Evolutionary conservation across 306 rosid genomes (phyloP), one percentile per base, ranked within the genome.

Genomic region (Vachellia collinsii): DNA sequence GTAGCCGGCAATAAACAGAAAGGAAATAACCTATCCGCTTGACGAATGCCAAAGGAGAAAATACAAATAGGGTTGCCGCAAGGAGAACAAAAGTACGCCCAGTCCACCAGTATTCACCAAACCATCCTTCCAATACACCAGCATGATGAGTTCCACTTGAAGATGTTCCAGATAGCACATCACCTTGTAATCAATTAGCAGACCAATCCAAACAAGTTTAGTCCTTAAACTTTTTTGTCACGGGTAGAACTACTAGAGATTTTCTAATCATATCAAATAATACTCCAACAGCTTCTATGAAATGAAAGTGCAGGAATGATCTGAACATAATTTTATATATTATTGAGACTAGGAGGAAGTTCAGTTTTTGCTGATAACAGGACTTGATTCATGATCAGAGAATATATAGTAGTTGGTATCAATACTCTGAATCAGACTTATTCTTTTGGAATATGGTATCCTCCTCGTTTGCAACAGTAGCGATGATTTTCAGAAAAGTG

Each of bases 61-160:
- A 88, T n/a, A 91, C 85, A 8, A 85, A 58, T 75, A 91, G 19
- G 29, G 93, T 83, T 56, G 88, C 74, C 36, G 89, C 79, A 29
- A 91, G 84, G 69, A 89, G 89, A 77, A 91, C 82, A 38, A 89
- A 86, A 82, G 79, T 54, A 7, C 93, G 92, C 25, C 85, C 85
- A 23, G 84, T 91, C 93, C 90, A 89, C 92, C 92, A 89, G 23
- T 83, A 62, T 61, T 82, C 91, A 12, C 96, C 96, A 39, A 91
- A 88, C 96, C 96, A 91, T 44, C 96, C 96, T 88, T 91, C 92
- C 13, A 91, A 54, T 4, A 91, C 90, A 8, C 93, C 96, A 20
- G 85, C 67, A 80, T 91, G 96, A 70, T 89, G 92, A 86, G 16
- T 66, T 65, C 85, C 93, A 73, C 82, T 77, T 10, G 93, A 86